Percentiles rank a stretch among this genome's conserved stretches.
Evolutionary conservation across 2,329 filamentous ascomycete genomes (phyloP).

Genomic region (Ophiocordyceps sinensis): DNA sequence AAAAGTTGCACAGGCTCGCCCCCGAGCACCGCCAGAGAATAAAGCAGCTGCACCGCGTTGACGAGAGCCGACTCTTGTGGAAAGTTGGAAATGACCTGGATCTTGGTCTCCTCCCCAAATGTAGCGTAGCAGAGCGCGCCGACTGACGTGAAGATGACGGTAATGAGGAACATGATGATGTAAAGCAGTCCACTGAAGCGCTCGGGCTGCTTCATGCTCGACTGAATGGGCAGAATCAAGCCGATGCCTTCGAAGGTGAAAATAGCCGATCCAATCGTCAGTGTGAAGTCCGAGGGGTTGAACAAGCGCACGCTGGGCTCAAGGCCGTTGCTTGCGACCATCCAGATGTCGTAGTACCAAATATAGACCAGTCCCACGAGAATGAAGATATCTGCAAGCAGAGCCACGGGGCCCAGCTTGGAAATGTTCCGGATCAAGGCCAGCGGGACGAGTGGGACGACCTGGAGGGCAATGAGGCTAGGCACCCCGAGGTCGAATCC

Average conservation of each 20-base stretch:
- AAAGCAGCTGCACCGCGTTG: conserved; percentile 62
- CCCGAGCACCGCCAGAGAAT: conserved; percentile 58
- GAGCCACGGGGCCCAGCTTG: conserved; percentile 53
- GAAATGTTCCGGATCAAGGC: conserved; percentile 61
- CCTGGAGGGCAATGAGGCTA: conserved; percentile 50
- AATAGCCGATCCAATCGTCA: conserved; percentile 60
- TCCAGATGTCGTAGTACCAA: conserved; percentile 53
- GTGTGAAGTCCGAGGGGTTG: conserved; percentile 53
- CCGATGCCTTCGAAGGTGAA: conserved; percentile 72
- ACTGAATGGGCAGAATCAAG: conserved; percentile 62
- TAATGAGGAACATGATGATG: conserved; percentile 59
- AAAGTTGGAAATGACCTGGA: conserved; percentile 65
- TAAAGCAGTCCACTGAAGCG: conserved; percentile 52
- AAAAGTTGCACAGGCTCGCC: conserved; percentile 64
- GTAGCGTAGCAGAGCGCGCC: conserved; percentile 62
- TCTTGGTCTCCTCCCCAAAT: conserved; percentile 53
- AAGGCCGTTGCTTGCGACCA: conserved; percentile 40
- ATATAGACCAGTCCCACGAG: conserved; percentile 58
- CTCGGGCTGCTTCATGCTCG: conserved; percentile 57
- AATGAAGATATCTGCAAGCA: conserved; percentile 60
- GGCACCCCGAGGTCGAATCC: conserved; percentile 36
- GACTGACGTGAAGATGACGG: conserved; percentile 56
- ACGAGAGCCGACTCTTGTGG: conserved; percentile 58
- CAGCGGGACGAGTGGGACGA: conserved; percentile 50
- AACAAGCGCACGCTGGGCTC: conserved; percentile 50